Conservation (phyloP, 208 protist species). For the Phytomonas sp. region DNA sequence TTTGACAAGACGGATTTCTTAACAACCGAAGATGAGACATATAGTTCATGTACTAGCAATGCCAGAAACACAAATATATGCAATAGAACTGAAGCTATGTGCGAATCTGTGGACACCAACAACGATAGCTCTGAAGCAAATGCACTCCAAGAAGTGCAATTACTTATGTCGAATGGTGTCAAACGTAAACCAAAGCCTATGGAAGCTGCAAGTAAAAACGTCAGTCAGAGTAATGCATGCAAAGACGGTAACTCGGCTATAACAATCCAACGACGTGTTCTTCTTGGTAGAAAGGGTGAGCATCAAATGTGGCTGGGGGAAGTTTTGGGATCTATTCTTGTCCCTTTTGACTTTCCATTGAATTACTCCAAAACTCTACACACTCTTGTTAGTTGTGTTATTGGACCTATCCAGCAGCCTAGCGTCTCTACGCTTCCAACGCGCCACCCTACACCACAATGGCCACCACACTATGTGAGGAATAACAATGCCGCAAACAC, state of each 20-base stretch:
- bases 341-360: conserved; percentile 36
- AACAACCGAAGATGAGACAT: background rate
- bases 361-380: conserved; percentile 55
- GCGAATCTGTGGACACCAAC: background rate
- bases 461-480: conserved; percentile 60
- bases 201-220: background rate
- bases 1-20: conserved; percentile 5
- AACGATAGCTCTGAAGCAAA: background rate
- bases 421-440: conserved; percentile 53
- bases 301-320: conserved; percentile 34
- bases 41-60: background rate
- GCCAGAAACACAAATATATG: background rate
- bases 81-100: background rate
- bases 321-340: conserved; percentile 25
- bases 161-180: background rate
- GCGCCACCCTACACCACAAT: conserved; percentile 66
- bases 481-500: conserved; percentile 12
- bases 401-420: conserved; percentile 75
- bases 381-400: conserved; percentile 56
- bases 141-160: background rate
- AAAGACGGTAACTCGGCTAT: background rate
- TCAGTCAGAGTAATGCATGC: background rate
- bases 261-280: conserved; percentile 48
- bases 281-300: conserved; percentile 53
- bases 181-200: conserved; percentile 1